Base-by-base conservation (phyloP, 2,329 filamentous ascomycete genomes). In the Aureobasidium namibiae region DNA sequence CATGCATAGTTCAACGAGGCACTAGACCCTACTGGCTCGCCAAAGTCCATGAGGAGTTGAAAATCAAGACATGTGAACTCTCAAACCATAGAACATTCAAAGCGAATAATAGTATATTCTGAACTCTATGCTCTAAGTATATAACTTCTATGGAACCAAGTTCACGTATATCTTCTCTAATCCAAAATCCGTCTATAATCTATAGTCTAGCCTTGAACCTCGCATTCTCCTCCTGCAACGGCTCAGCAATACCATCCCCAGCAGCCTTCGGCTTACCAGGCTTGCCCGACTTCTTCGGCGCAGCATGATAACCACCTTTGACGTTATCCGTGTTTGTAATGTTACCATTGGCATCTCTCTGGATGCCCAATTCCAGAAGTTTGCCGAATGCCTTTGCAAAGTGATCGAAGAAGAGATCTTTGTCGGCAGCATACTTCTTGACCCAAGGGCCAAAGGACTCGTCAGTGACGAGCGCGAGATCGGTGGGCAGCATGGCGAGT, bases 401-500 rank as follows among this genome's bases (percentile, higher is more conserved):
- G 67, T 86, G 78, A 46, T 76, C 75, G 65, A 84, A 86, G 73
- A 86, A 86, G 45, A 77, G 62, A 0, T 85, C 82, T 69, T 84
- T 84, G 65, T 86, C 82, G 52, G 77, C 72, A 4, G 82, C 82
- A 66, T 86, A 86, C 61, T 74, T 66, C 68, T 82, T 74, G 13
- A 86, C 83, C 78, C 80, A 86, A 7, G 72, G 72, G 18, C 73
- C 68, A 67, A 87, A 86, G 6, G 63, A 67, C 2, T 74, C 68
- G 63, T 87, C 83, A 1, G 76, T 73, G 4, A 80, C 70, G 39
- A 86, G 73, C 4, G 82, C 79, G 66, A 86, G 79, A 67, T 86
- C 83, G 2, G 83, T 85, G 0, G 83, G 83, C 67, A 86, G 67
- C 84, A 86, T 86, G 84, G 86, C 86, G 42, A 86, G 72, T 59